Evolutionary conservation across 2,329 filamentous ascomycete species (phyloP).

Genomic region (Ceratocystis diversiconidia): DNA sequence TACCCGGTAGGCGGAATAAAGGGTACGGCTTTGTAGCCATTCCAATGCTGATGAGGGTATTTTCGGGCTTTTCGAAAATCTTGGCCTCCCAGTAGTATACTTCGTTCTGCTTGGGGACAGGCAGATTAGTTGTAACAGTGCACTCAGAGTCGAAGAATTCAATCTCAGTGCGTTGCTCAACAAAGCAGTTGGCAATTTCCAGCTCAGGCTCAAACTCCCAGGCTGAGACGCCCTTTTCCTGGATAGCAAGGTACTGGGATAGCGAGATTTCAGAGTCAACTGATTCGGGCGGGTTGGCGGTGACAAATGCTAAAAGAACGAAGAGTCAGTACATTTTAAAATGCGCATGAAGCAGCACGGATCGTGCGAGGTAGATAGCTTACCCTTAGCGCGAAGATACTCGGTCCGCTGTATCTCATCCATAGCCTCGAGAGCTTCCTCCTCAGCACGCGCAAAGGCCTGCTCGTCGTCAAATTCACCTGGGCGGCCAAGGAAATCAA

Average conservation of each 20-base stretch:
- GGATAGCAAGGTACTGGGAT: slow-evolving; percentile 93
- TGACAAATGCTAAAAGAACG: slow-evolving; percentile 59
- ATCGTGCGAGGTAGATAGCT: neutral
- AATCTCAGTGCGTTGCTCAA: slow-evolving; percentile 89
- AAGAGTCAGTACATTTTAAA: neutral
- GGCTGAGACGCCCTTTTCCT: slow-evolving; percentile 98
- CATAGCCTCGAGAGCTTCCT: slow-evolving; percentile 88
- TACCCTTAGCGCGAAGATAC: slow-evolving; percentile 91
- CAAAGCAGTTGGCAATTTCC: slow-evolving; percentile 97
- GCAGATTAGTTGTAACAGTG: slow-evolving; percentile 90
- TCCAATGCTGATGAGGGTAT: slow-evolving; percentile 73
- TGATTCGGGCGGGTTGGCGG: slow-evolving; percentile 89
- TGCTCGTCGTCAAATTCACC: slow-evolving; percentile 98
- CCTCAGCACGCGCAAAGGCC: slow-evolving; percentile 84
- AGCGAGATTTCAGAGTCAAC: slow-evolving; percentile 92
- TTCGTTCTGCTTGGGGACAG: slow-evolving; percentile 96
- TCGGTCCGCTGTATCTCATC: slow-evolving; percentile 82
- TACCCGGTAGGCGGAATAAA: slow-evolving; percentile 84
- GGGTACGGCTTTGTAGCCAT: slow-evolving; percentile 97
- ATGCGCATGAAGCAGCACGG: neutral
- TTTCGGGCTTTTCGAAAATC: slow-evolving; percentile 92
- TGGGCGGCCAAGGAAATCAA: slow-evolving; percentile 83
- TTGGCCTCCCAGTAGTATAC: slow-evolving; percentile 99
- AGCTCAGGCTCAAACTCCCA: slow-evolving; percentile 99
- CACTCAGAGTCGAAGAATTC: slow-evolving; percentile 98